A percentile compares a stretch with the other conserved stretches of the same genome.
Conservation (phyloP, 345 rosid genomes). For the Leavenworthia alabamica region DNA sequence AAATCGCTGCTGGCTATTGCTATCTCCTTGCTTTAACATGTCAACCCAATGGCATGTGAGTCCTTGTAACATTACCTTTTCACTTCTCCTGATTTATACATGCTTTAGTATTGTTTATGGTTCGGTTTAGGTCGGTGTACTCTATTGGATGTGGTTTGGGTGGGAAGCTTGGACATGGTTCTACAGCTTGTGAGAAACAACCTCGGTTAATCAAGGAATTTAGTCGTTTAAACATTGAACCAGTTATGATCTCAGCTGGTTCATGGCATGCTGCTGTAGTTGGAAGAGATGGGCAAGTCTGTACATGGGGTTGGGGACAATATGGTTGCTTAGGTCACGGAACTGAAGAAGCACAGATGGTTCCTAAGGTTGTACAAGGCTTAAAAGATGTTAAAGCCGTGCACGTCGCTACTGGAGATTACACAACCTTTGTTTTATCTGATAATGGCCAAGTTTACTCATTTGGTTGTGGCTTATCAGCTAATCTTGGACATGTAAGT, state of each 20-base stretch:
- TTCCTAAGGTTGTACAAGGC: conserved; percentile 78
- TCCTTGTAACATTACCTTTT: conserved; percentile 11
- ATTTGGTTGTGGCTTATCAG: conserved; percentile 84
- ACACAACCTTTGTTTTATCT: conserved; percentile 86
- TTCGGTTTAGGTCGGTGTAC: conserved; percentile 65
- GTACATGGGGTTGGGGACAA: conserved; percentile 99
- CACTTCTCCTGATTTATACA: neutral
- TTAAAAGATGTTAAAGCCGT: conserved; percentile 66
- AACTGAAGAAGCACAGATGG: conserved; percentile 66
- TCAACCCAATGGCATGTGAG: conserved; percentile 94
- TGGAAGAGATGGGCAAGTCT: conserved; percentile 84
- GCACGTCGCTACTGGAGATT: conserved; percentile 84
- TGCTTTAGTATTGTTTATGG: conserved; percentile 13
- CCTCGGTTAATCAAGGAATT: conserved; percentile 87
- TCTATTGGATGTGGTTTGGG: conserved; percentile 98
- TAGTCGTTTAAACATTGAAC: conserved; percentile 64
- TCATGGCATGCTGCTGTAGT: conserved; percentile 98
- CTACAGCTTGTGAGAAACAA: conserved; percentile 64
- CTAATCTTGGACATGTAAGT: conserved; percentile 93
- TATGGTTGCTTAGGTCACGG: conserved; percentile 96
- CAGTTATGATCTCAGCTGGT: conserved; percentile 85
- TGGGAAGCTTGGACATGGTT: conserved; percentile 95
- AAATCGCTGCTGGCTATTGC: conserved; percentile 91
- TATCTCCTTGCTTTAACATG: conserved; percentile 91
- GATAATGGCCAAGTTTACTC: conserved; percentile 90